These are phyloP conservation scores for Termitomyces sp. DNA, from an alignment of 768 basidiomycete genomes.

Conservation along the genomic window DNA sequence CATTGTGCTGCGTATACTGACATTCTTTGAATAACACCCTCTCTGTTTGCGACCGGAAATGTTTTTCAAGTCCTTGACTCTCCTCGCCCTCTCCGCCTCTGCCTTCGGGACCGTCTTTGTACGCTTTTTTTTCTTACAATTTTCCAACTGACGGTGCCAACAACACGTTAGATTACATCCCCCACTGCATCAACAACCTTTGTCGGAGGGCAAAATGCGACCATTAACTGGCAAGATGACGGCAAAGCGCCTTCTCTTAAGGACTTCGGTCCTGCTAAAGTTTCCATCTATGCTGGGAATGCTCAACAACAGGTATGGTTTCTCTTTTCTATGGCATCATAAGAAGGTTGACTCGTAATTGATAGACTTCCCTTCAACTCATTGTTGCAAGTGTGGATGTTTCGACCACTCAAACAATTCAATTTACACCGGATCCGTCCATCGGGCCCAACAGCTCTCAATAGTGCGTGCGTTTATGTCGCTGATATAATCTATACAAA, in stretches of 20 bases:
- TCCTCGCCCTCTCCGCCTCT: constrained; percentile 47
- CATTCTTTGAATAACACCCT: constrained; percentile 35
- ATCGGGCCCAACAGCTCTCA: constrained; percentile 50
- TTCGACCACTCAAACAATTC: constrained; percentile 34
- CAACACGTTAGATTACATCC: constrained; percentile 43
- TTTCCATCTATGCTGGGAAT: constrained; percentile 65
- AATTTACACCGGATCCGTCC: constrained; percentile 44
- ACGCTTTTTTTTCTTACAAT: constrained; percentile 23
- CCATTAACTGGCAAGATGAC: constrained; percentile 58
- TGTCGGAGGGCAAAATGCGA: constrained; percentile 42
- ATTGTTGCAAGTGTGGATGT: constrained; percentile 49
- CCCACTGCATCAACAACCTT: constrained; percentile 44
- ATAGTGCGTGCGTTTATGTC: constrained; percentile 40
- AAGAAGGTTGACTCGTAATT: background rate
- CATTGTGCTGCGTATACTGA: constrained; percentile 17
- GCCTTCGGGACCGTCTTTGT: constrained; percentile 56
- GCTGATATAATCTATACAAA: background rate
- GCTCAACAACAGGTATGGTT: constrained; percentile 55
- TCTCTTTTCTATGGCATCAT: background rate
- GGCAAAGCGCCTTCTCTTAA: constrained; percentile 39
- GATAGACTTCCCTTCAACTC: constrained; percentile 50
- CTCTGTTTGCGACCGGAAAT: constrained; percentile 30
- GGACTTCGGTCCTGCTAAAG: constrained; percentile 42
- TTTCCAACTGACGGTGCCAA: too few species aligned
- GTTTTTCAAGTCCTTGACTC: constrained; percentile 43